Evolutionary conservation across 495 filamentous ascomycete genomes (phyloP).

Genomic region (Chaetomidium leptoderma): DNA sequence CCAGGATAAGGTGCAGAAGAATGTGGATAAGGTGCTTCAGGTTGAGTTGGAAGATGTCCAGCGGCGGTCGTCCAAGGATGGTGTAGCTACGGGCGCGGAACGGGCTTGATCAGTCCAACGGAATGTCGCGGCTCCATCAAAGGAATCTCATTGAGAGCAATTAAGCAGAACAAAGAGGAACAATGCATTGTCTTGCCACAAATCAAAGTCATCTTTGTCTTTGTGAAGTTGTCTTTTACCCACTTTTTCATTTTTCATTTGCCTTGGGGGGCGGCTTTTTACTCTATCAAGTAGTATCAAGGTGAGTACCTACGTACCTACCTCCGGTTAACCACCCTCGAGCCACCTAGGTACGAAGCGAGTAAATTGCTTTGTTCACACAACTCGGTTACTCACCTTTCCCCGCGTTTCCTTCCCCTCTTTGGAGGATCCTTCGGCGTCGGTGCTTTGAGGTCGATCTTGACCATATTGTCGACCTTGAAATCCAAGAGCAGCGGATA

Average conservation of each 20-base stretch:
- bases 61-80: slow-evolving; percentile 5
- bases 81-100: neutral
- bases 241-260: too few species aligned
- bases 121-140: too few species aligned
- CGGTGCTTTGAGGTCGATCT: neutral
- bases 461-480: slow-evolving; percentile 4
- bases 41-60: slow-evolving; percentile 24
- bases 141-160: neutral
- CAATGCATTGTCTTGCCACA: neutral
- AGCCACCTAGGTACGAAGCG: too few species aligned
- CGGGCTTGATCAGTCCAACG: too few species aligned
- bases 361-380: too few species aligned
- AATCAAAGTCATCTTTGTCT: neutral
- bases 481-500: slow-evolving; percentile 71
- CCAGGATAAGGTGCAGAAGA: slow-evolving; percentile 33
- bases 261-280: too few species aligned
- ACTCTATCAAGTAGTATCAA: too few species aligned
- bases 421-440: neutral
- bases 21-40: slow-evolving; percentile 36
- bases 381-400: too few species aligned
- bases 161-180: neutral
- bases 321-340: too few species aligned
- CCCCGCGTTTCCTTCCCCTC: neutral
- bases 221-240: too few species aligned
- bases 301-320: too few species aligned